Conservation (phyloP, 164 flowering plant species). For the Nymphaea colorata region DNA sequence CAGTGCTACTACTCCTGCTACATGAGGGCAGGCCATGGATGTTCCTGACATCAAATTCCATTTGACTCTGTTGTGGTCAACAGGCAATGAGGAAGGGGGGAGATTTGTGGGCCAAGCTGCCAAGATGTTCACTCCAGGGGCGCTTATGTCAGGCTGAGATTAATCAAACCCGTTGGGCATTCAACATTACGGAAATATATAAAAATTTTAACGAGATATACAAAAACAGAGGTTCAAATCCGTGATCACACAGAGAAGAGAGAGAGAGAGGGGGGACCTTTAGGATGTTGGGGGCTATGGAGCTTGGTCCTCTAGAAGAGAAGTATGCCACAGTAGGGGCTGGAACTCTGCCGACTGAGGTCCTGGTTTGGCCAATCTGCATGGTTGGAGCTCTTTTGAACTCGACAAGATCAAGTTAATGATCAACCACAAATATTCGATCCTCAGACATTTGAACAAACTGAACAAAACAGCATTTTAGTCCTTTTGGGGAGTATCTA, state of each 20-base stretch:
- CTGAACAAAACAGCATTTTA: too few species aligned
- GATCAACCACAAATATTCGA: too few species aligned
- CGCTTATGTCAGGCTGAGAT: constrained; percentile 50
- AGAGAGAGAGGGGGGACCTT: constrained; percentile 30
- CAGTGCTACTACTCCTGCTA: constrained; percentile 53
- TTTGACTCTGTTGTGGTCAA: constrained; percentile 24
- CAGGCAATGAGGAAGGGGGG: constrained; percentile 25
- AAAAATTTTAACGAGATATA: too few species aligned
- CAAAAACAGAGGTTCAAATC: too few species aligned
- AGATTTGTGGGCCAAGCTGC: constrained; percentile 61
- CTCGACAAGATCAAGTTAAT: constrained; percentile 3
- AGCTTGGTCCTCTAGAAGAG: constrained; percentile 74
- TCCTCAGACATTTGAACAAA: too few species aligned
- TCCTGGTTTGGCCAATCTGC: constrained; percentile 29
- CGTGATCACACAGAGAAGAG: too few species aligned
- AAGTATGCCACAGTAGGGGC: constrained; percentile 53
- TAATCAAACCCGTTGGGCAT: too few species aligned
- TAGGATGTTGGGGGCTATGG: constrained; percentile 51
- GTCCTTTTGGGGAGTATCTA: too few species aligned
- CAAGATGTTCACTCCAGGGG: constrained; percentile 54
- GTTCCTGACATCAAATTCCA: constrained; percentile 70
- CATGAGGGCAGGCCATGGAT: constrained; percentile 78
- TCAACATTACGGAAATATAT: too few species aligned
- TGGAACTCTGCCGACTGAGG: constrained; percentile 25
- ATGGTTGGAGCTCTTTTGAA: constrained; percentile 22